Evolutionary conservation across 208 protist genomes (phyloP).

Genomic region (Trypanosoma grayi): DNA sequence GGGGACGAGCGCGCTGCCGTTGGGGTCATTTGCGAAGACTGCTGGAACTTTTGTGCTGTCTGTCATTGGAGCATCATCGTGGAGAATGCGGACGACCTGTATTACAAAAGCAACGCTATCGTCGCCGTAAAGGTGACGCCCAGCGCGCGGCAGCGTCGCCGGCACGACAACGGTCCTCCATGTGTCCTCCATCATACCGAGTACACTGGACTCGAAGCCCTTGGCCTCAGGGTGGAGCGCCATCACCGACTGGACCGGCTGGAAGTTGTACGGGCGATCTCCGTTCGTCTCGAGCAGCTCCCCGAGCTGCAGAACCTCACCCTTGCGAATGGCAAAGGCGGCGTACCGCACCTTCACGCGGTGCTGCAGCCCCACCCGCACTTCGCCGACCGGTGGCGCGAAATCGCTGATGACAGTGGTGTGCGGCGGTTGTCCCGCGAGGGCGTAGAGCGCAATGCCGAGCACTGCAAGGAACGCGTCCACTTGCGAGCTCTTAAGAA

Average conservation of each 20-base stretch:
- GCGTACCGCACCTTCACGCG: conserved; percentile 34
- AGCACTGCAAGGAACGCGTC: conserved; percentile 51
- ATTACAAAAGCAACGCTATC: conserved; percentile 52
- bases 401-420: conserved; percentile 47
- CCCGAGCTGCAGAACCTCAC: conserved; percentile 14
- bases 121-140: conserved; percentile 28
- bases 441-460: conserved; percentile 57
- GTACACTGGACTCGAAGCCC: conserved; percentile 64
- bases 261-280: conserved; percentile 41
- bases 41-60: conserved; percentile 10
- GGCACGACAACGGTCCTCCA: conserved; percentile 45
- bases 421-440: conserved; percentile 42
- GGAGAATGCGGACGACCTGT: conserved; percentile 35
- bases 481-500: conserved; percentile 36
- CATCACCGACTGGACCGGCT: conserved; percentile 34
- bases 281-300: conserved; percentile 20
- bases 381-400: conserved; percentile 31
- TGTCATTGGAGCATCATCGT: conserved; percentile 10
- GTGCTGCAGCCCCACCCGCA: conserved; percentile 33
- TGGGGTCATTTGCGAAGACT: conserved; percentile 12
- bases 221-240: conserved; percentile 30
- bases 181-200: conserved; percentile 59
- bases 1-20: not conserved
- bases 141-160: conserved; percentile 18
- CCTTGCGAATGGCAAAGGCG: conserved; percentile 34